A percentile compares a stretch with the other conserved stretches of the same genome.
These are phyloP conservation scores for Talaromyces sp. DNA, from an alignment of 2,329 filamentous ascomycete species.

Conservation along the genomic window DNA sequence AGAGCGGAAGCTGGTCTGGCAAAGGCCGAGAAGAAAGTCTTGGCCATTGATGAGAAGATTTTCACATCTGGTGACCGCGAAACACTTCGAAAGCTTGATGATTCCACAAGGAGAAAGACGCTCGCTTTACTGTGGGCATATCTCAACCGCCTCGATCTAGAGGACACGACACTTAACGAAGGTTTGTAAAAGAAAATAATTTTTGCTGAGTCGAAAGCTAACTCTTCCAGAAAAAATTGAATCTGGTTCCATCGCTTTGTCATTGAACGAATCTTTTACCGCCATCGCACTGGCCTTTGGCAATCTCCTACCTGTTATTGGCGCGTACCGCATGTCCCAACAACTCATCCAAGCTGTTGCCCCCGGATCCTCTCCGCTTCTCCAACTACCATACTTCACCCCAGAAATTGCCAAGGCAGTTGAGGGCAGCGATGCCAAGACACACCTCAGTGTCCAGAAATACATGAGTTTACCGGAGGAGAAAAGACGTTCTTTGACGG, in stretches of 20 bases:
- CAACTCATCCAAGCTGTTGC: slow-evolving; percentile 83
- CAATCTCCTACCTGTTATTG: slow-evolving; percentile 72
- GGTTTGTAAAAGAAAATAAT: slow-evolving; percentile 28
- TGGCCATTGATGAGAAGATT: slow-evolving; percentile 51
- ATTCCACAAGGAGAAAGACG: slow-evolving; percentile 74
- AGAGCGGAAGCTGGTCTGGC: slow-evolving; percentile 74
- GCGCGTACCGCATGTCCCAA: slow-evolving; percentile 77
- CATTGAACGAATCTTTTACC: slow-evolving; percentile 78
- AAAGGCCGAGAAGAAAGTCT: slow-evolving; percentile 74
- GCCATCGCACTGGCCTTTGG: slow-evolving; percentile 84
- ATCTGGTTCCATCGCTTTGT: slow-evolving; percentile 77
- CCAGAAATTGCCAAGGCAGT: slow-evolving; percentile 46
- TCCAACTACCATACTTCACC: slow-evolving; percentile 86
- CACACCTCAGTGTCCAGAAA: slow-evolving; percentile 71
- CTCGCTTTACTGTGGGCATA: slow-evolving; percentile 93
- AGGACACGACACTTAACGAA: slow-evolving; percentile 68
- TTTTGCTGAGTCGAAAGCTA: not conserved
- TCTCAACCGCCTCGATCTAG: slow-evolving; percentile 78
- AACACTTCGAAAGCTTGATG: slow-evolving; percentile 73
- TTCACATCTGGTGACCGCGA: slow-evolving; percentile 68
- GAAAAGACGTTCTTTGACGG: slow-evolving; percentile 63
- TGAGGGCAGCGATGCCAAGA: slow-evolving; percentile 58
- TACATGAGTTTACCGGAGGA: slow-evolving; percentile 81
- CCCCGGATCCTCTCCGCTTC: slow-evolving; percentile 75
- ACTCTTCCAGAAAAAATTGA: slow-evolving; percentile 65